A percentile compares a stretch with the other conserved stretches of the same genome.
Evolutionary conservation across 2,329 filamentous ascomycete genomes (phyloP).

Genomic region (Lecanicillium sp.): DNA sequence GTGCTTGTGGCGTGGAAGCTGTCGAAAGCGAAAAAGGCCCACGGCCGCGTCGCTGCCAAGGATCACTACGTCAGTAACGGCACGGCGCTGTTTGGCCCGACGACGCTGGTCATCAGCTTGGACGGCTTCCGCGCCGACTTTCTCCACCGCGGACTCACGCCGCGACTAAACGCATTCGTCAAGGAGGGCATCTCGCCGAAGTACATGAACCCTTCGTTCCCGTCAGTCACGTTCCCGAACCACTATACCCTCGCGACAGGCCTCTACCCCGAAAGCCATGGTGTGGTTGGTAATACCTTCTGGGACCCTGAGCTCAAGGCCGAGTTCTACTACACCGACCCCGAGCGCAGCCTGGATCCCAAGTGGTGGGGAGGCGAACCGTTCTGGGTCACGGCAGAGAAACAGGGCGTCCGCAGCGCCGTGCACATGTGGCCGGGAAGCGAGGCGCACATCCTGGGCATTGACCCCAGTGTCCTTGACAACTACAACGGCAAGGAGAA

Average conservation of each 20-base stretch:
- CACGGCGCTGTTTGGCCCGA: constrained; percentile 81
- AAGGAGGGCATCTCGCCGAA: constrained; percentile 79
- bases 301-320: constrained; percentile 74
- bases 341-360: constrained; percentile 65
- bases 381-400: constrained; percentile 88
- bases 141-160: constrained; percentile 74
- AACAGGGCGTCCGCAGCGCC: constrained; percentile 68
- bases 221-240: constrained; percentile 93
- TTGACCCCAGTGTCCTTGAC: constrained; percentile 76
- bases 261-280: constrained; percentile 86
- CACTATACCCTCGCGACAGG: constrained; percentile 93
- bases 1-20: constrained; percentile 54
- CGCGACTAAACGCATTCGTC: constrained; percentile 71
- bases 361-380: constrained; percentile 97
- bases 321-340: constrained; percentile 85
- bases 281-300: constrained; percentile 89
- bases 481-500: constrained; percentile 74
- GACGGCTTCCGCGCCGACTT: constrained; percentile 97
- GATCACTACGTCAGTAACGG: constrained; percentile 60
- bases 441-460: constrained; percentile 73
- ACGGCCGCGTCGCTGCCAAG: constrained; percentile 21
- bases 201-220: constrained; percentile 93
- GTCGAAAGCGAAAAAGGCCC: constrained; percentile 38
- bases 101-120: constrained; percentile 86
- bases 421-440: constrained; percentile 99